phyloP scores from a whole-genome alignment of 352 stramenopile genomes.

The Phytophthora lateralis region DNA sequence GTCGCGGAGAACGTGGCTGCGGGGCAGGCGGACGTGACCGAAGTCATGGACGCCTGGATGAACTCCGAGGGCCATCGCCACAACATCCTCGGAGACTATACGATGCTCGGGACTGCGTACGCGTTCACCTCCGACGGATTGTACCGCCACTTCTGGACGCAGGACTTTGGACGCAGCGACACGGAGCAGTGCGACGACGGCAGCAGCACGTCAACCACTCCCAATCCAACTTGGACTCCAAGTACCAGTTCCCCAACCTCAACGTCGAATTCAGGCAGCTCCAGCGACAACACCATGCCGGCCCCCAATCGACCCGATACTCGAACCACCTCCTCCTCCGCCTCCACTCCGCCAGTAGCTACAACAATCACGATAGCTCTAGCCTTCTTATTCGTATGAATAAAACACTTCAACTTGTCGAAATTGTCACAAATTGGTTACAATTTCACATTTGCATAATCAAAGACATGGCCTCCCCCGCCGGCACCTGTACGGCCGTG shows the following conservation, averaged over 20 bases:
- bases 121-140: slow-evolving; percentile 24
- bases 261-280: not conserved
- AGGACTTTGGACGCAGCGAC: slow-evolving; percentile 52
- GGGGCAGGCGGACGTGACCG: slow-evolving; percentile 36
- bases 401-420: not conserved
- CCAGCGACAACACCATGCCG: slow-evolving; percentile 18
- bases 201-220: not conserved
- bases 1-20: slow-evolving; percentile 51
- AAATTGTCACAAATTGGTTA: not conserved
- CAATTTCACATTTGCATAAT: not conserved
- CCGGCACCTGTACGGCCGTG: slow-evolving; percentile 43
- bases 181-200: slow-evolving; percentile 40
- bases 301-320: slow-evolving; percentile 16
- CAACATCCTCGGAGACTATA: slow-evolving; percentile 50
- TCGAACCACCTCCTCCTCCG: slow-evolving; percentile 10
- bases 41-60: slow-evolving; percentile 51
- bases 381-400: too few species aligned
- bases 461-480: slow-evolving; percentile 14
- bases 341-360: not conserved
- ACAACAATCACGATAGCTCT: not conserved
- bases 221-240: not conserved
- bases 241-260: not conserved
- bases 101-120: slow-evolving; percentile 52
- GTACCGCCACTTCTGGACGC: slow-evolving; percentile 63
- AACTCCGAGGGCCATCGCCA: slow-evolving; percentile 42